Base-by-base conservation (phyloP, 176 grass and related monocot genomes). In the Hordeum marinum region DNA sequence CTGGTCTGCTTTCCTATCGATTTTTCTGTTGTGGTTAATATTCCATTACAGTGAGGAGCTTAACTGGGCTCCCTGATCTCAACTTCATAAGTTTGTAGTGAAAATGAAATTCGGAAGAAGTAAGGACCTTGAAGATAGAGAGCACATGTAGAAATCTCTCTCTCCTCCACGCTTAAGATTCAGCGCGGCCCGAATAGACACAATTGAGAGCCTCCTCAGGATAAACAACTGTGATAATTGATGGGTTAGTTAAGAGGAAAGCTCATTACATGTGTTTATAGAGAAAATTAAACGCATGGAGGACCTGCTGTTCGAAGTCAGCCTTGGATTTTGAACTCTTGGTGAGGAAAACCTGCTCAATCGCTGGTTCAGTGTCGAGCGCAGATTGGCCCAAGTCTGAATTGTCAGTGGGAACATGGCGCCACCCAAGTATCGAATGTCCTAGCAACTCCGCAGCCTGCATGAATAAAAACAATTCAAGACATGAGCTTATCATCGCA, bases 121-220 rank as follows among this genome's bases (percentile, higher is more conserved):
- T 27, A 79, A 82, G 71, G 79, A 99, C 97, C 97, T 96, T 60
- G 97, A 96, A 86, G 97, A 99, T 20, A 99, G 90, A 43, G 97
- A 99, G 48, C 97, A 99, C 88, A 99, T 93, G 87, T 99, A 99
- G 82, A 92, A 99, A 71, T 96, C 94, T 83, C 86, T 94, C 59
- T 83, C 72, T 25, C 85, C 87, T 68, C 94, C 94, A 83, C 87
- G 75, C 27, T 79, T 72, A 40, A 99, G 84, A 82, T 92, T 70
- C 42, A 96, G 76, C 70, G 86, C 61, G 8, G 75, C 88, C 59
- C 97, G 91, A 52, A 96, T 94, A 40, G 89, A 83, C 72, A 90
- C 64, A 70, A 96, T 92, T 12, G 93, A 94, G 63, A 94, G 76
- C 87, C 89, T 99, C 82, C 97, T 89, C 70, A 99, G 79, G 84